Evolutionary conservation across 768 basidiomycete species (phyloP).

Genomic region (Amanita polypyramis): DNA sequence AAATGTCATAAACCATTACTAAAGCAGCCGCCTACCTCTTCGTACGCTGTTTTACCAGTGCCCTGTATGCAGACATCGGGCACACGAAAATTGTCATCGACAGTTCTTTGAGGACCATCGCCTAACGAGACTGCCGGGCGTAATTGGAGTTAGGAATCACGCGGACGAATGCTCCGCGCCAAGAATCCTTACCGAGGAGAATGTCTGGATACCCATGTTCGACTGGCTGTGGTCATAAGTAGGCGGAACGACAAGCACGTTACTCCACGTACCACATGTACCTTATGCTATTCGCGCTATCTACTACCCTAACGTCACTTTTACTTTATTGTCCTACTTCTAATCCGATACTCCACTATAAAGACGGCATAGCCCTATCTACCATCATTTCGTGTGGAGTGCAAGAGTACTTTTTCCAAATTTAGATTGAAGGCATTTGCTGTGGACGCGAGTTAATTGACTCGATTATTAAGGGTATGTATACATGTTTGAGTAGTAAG

Average conservation of each 20-base stretch:
- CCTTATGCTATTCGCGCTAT: too few species aligned
- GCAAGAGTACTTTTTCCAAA: too few species aligned
- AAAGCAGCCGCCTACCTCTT: slow-evolving; percentile 64
- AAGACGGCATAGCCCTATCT: too few species aligned
- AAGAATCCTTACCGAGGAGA: slow-evolving; percentile 10
- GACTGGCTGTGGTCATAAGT: slow-evolving; percentile 70
- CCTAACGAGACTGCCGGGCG: slow-evolving; percentile 23
- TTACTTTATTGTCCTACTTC: too few species aligned
- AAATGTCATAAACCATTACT: slow-evolving; percentile 57
- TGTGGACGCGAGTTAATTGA: too few species aligned
- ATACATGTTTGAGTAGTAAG: too few species aligned
- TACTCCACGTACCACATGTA: not conserved
- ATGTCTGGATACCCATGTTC: slow-evolving; percentile 58
- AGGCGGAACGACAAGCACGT: not conserved
- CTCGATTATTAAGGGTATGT: too few species aligned
- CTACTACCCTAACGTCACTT: too few species aligned
- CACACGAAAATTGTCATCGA: slow-evolving; percentile 71
- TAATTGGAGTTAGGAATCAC: not conserved
- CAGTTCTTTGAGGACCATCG: slow-evolving; percentile 53
- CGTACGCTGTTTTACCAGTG: slow-evolving; percentile 63
- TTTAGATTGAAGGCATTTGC: too few species aligned
- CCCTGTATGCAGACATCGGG: slow-evolving; percentile 69
- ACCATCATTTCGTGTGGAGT: too few species aligned
- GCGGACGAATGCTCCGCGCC: too few species aligned
- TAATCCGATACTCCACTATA: too few species aligned